A percentile compares a stretch with the other conserved stretches of the same genome.
Evolutionary conservation across 1,284 basidiomycete genomes (phyloP).

Genomic region (Hemileia vastatrix): DNA sequence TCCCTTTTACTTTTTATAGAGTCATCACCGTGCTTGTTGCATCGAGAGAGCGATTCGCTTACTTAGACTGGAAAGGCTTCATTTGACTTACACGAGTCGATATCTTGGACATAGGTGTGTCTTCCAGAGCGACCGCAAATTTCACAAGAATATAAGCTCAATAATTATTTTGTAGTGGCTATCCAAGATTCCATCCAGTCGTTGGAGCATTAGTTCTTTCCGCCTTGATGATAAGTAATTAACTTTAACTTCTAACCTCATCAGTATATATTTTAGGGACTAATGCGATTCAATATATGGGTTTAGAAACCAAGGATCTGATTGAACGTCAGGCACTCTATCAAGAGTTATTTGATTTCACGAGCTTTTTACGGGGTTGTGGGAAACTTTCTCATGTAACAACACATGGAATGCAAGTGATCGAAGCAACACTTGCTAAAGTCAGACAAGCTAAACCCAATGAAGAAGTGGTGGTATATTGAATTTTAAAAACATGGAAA

Average conservation of each 20-base stretch:
- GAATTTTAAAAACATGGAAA: too few species aligned
- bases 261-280: not conserved
- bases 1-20: not conserved
- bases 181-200: slow-evolving; percentile 21
- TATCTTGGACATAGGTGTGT: slow-evolving; percentile 15
- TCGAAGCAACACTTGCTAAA: slow-evolving; percentile 13
- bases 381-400: slow-evolving; percentile 19
- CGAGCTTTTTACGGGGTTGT: slow-evolving; percentile 2
- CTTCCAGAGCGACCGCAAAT: not conserved
- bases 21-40: slow-evolving; percentile 17
- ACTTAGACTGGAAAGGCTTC: slow-evolving; percentile 18
- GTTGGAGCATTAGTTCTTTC: slow-evolving; percentile 18
- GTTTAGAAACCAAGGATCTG: slow-evolving; percentile 7
- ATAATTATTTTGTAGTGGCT: slow-evolving; percentile 3
- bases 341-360: slow-evolving; percentile 15
- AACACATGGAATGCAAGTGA: slow-evolving; percentile 13
- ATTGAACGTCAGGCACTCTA: slow-evolving; percentile 16
- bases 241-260: not conserved
- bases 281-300: not conserved
- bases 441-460: slow-evolving; percentile 5
- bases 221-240: slow-evolving; percentile 21
- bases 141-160: not conserved
- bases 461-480: too few species aligned
- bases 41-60: slow-evolving; percentile 18
- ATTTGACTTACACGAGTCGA: slow-evolving; percentile 15